phyloP scores from a whole-genome alignment of 208 protist genomes.

The Wallacemonas sp. region DNA sequence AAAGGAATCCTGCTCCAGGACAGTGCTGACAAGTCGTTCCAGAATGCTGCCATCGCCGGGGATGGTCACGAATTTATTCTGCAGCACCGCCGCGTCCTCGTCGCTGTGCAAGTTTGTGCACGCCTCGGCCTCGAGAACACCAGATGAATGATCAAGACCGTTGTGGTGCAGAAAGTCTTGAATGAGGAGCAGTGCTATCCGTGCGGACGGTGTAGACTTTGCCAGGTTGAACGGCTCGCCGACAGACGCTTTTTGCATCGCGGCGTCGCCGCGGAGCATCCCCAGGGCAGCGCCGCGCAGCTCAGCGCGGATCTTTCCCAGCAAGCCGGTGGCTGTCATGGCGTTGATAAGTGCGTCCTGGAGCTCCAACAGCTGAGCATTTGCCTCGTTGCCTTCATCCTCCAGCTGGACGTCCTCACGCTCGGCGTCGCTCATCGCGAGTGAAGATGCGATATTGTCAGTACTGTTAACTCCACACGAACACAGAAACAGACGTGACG shows the following conservation, averaged over 20 bases:
- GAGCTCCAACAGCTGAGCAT: constrained; percentile 62
- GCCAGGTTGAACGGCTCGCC: constrained; percentile 19
- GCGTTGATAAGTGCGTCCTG: constrained; percentile 73
- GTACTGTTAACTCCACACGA: background rate
- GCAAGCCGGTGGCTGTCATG: constrained; percentile 44
- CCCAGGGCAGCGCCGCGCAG: constrained; percentile 62
- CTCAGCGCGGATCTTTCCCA: constrained; percentile 76
- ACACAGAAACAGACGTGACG: too few relatives aligned
- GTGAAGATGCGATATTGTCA: too few relatives aligned
- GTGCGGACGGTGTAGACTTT: constrained; percentile 17
- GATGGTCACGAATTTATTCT: background rate
- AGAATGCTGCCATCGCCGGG: constrained; percentile 36
- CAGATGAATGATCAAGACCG: constrained; percentile 43
- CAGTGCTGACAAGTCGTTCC: constrained; percentile 20
- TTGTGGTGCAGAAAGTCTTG: constrained; percentile 67
- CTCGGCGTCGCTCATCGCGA: constrained; percentile 17
- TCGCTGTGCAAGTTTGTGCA: constrained; percentile 19
- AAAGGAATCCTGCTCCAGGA: background rate
- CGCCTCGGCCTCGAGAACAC: constrained; percentile 67
- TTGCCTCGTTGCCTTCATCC: constrained; percentile 68
- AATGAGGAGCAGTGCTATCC: constrained; percentile 63
- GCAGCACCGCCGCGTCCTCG: background rate
- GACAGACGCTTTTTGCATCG: constrained; percentile 41
- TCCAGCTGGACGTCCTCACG: constrained; percentile 3
- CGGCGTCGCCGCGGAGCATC: constrained; percentile 61